These are phyloP conservation scores for Penicillium sp. DNA, from an alignment of 2,329 filamentous ascomycete species.

Conservation along the genomic window DNA sequence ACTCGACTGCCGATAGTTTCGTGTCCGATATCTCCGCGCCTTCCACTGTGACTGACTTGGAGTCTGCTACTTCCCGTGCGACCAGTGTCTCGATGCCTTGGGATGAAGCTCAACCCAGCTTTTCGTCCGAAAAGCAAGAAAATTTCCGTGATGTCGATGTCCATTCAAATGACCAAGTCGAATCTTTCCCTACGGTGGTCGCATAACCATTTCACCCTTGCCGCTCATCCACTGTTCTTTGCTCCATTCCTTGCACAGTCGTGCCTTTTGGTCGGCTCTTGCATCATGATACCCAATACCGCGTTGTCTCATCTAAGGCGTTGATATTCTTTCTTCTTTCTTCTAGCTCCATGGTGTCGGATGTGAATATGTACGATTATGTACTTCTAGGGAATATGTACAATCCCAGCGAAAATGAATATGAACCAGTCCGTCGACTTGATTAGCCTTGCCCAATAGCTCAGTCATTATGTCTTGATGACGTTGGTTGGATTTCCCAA, in stretches of 20 bases:
- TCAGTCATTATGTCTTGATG: background rate
- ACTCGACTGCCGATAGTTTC: constrained; percentile 21
- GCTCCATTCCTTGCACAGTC: background rate
- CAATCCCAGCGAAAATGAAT: background rate
- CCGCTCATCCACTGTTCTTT: background rate
- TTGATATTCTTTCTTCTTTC: background rate
- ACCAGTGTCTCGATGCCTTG: constrained; percentile 28
- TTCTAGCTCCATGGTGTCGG: background rate
- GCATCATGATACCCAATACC: constrained; percentile 18
- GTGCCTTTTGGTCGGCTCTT: constrained; percentile 1
- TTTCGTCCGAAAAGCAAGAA: background rate
- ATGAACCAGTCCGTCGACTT: background rate
- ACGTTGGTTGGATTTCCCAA: background rate
- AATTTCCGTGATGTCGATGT: background rate
- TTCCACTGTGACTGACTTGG: constrained; percentile 30
- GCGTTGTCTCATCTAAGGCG: constrained; percentile 9
- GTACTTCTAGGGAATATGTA: background rate
- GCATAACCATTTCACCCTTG: constrained; percentile 8
- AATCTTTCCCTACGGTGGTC: constrained; percentile 9
- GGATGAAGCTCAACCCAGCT: constrained; percentile 14
- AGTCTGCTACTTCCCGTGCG: constrained; percentile 30
- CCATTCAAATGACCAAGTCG: background rate
- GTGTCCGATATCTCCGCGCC: constrained; percentile 31
- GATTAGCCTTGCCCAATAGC: background rate
- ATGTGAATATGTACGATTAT: background rate